Percentiles rank a stretch among this genome's conserved stretches.
Conservation (phyloP, 2,329 filamentous ascomycete genomes). For the Trichophyton verrucosum region DNA sequence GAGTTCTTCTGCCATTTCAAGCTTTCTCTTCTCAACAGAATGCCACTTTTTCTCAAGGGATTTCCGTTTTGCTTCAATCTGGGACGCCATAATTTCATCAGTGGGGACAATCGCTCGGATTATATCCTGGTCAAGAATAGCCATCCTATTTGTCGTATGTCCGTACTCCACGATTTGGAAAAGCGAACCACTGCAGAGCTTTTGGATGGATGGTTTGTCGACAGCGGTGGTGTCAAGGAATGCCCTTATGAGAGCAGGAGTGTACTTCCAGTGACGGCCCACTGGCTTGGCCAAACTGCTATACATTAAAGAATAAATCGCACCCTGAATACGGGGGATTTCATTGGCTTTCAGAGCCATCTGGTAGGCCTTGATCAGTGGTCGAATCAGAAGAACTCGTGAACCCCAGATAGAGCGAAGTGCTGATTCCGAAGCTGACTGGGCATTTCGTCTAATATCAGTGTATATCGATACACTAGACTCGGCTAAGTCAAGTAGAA, state of each 20-base stretch:
- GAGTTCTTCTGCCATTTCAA: constrained; percentile 65
- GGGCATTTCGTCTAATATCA: constrained; percentile 87
- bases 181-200: constrained; percentile 65
- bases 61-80: constrained; percentile 54
- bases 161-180: constrained; percentile 88
- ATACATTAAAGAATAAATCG: constrained; percentile 79
- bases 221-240: constrained; percentile 84
- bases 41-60: constrained; percentile 63
- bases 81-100: constrained; percentile 45
- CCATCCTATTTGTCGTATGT: constrained; percentile 72
- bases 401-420: constrained; percentile 83
- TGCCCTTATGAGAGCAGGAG: constrained; percentile 73
- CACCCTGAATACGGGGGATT: constrained; percentile 86
- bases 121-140: constrained; percentile 61
- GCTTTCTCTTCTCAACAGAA: constrained; percentile 73
- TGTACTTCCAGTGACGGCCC: constrained; percentile 86
- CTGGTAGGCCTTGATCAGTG: constrained; percentile 66
- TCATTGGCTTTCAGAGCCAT: constrained; percentile 68
- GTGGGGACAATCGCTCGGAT: constrained; percentile 59
- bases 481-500: constrained; percentile 76
- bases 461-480: constrained; percentile 87
- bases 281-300: constrained; percentile 80
- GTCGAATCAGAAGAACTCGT: constrained; percentile 75
- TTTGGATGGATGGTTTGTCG: constrained; percentile 90
- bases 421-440: constrained; percentile 83